Evolutionary conservation across 1,139 yeast genomes (phyloP).

Genomic region (Blastobotrys buckinghamii): DNA sequence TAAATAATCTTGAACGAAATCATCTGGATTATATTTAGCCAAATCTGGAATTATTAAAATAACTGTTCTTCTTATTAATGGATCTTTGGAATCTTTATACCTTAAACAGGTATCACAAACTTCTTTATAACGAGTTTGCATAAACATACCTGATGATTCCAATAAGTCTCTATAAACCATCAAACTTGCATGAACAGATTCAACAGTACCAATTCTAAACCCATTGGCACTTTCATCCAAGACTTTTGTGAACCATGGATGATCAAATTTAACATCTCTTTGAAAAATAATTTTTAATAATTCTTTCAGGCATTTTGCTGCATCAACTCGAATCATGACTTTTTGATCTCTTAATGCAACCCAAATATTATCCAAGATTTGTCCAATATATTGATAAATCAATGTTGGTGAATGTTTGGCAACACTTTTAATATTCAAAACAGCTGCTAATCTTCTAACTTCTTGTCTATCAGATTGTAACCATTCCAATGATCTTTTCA

Average conservation of each 20-base stretch:
- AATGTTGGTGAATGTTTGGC: slow-evolving; percentile 87
- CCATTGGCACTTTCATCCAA: slow-evolving; percentile 58
- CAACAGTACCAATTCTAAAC: slow-evolving; percentile 43
- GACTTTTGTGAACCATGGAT: slow-evolving; percentile 67
- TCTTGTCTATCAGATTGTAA: slow-evolving; percentile 79
- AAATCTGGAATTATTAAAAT: slow-evolving; percentile 75
- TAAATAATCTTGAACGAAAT: slow-evolving; percentile 74
- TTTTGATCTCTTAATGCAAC: slow-evolving; percentile 77
- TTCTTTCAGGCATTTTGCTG: slow-evolving; percentile 73
- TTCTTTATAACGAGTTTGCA: slow-evolving; percentile 66
- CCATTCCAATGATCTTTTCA: slow-evolving; percentile 87
- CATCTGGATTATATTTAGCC: slow-evolving; percentile 70
- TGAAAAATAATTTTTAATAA: slow-evolving; percentile 75
- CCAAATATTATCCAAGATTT: slow-evolving; percentile 81
- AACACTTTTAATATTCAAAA: slow-evolving; percentile 72
- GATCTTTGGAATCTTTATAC: slow-evolving; percentile 72
- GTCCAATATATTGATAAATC: slow-evolving; percentile 69
- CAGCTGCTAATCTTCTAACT: slow-evolving; percentile 83
- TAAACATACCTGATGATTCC: slow-evolving; percentile 57
- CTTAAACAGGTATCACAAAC: slow-evolving; percentile 71
- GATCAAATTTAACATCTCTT: slow-evolving; percentile 66
- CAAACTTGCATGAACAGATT: slow-evolving; percentile 78
- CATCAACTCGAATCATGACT: slow-evolving; percentile 67
- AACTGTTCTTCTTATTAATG: slow-evolving; percentile 74
- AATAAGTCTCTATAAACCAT: slow-evolving; percentile 78